Evolutionary conservation across 1,139 yeast genomes (phyloP).

Genomic region (Sugiyamaella novakii): DNA sequence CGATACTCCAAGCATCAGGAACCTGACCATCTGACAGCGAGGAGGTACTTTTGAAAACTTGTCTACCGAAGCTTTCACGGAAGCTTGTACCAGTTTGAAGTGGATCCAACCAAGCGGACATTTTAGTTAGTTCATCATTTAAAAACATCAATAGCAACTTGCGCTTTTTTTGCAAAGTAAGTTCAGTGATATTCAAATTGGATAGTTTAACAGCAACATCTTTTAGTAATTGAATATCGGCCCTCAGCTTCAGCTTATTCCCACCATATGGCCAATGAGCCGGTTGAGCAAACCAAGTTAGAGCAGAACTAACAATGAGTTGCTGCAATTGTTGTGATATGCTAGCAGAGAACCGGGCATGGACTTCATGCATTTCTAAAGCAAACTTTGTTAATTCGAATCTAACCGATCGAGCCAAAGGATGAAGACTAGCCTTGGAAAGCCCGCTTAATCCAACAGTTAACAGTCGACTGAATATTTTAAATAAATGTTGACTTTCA

Average conservation of each 20-base stretch:
- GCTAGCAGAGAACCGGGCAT: conserved; percentile 41
- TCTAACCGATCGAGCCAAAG: conserved; percentile 72
- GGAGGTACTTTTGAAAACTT: conserved; percentile 23
- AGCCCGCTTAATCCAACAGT: conserved; percentile 58
- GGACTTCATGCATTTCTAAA: conserved; percentile 62
- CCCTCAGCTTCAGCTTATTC: conserved; percentile 67
- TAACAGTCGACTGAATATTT: conserved; percentile 65
- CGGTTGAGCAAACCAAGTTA: conserved; percentile 75
- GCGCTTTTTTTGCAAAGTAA: conserved; percentile 40
- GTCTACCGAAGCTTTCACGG: conserved; percentile 29
- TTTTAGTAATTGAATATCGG: conserved; percentile 62
- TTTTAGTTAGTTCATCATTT: conserved; percentile 71
- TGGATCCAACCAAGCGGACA: conserved; percentile 81
- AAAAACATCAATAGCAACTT: conserved; percentile 61
- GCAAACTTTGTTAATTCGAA: conserved; percentile 75
- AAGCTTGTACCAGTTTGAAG: conserved; percentile 50
- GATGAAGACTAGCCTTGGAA: conserved; percentile 71
- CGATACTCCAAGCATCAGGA: conserved; percentile 60
- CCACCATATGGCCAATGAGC: conserved; percentile 83
- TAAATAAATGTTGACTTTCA: conserved; percentile 71
- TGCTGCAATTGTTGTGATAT: conserved; percentile 51
- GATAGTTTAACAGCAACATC: conserved; percentile 29
- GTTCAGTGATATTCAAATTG: conserved; percentile 21
- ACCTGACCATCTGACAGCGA: conserved; percentile 35
- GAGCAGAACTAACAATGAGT: conserved; percentile 62